Conservation (phyloP, 495 filamentous ascomycete species). For the Glonium stellatum region DNA sequence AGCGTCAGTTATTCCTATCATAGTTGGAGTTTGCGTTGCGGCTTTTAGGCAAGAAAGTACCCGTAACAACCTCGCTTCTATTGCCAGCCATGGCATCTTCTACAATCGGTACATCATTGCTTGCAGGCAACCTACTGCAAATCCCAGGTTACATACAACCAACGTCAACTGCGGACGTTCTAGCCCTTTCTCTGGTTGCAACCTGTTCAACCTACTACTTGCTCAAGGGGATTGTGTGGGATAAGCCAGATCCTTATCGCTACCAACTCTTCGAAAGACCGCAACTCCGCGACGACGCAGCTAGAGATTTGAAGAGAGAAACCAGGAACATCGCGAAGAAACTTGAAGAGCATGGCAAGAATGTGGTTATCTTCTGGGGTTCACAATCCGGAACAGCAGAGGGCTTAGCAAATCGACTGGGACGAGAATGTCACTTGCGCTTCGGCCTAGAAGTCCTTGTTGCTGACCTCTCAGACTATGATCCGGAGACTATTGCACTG, state of each 20-base stretch:
- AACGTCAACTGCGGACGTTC: too few species aligned
- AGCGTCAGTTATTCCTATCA: too few species aligned
- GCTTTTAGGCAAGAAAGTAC: too few species aligned
- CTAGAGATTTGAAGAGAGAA: slow-evolving; percentile 1
- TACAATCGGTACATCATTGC: too few species aligned
- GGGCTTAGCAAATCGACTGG: slow-evolving; percentile 43
- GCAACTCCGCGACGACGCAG: slow-evolving; percentile 23
- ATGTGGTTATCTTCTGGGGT: slow-evolving; percentile 49
- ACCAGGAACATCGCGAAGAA: slow-evolving; percentile 32
- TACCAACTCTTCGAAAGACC: slow-evolving; percentile 34
- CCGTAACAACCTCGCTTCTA: too few species aligned
- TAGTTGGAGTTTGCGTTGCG: too few species aligned
- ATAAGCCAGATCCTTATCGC: slow-evolving; percentile 35
- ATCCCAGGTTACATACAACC: too few species aligned
- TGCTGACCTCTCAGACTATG: slow-evolving; percentile 48
- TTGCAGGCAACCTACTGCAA: too few species aligned
- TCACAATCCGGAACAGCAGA: slow-evolving; percentile 53
- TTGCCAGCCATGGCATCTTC: too few species aligned
- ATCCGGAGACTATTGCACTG: slow-evolving; percentile 38
- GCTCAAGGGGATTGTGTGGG: slow-evolving; percentile 26
- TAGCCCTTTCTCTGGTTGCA: too few species aligned
- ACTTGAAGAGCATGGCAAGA: slow-evolving; percentile 28
- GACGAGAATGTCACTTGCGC: slow-evolving; percentile 39
- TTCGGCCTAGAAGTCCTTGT: slow-evolving; percentile 41
- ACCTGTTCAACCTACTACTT: too few species aligned